These are phyloP conservation scores for Colletotrichum agaves DNA, from an alignment of 2,329 filamentous ascomycete species.

Conservation along the genomic window DNA sequence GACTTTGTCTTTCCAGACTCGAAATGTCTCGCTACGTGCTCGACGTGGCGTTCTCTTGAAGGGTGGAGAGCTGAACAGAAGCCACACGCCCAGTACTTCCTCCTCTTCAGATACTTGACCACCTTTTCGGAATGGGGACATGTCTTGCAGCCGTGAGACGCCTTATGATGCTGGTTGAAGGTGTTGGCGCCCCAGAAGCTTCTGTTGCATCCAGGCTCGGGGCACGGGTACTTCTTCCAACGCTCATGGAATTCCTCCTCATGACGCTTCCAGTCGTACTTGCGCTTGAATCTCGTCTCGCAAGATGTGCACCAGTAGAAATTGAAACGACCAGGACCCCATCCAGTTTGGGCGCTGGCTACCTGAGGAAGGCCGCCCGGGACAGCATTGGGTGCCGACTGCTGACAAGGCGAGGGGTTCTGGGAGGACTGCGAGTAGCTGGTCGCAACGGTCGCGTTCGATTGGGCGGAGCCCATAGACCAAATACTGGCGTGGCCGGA, in stretches of 20 bases:
- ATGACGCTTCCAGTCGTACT: slow-evolving; percentile 77
- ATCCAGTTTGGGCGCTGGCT: slow-evolving; percentile 38
- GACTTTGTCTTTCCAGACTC: slow-evolving; percentile 70
- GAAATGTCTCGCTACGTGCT: slow-evolving; percentile 76
- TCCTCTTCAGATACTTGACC: slow-evolving; percentile 70
- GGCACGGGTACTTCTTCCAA: slow-evolving; percentile 74
- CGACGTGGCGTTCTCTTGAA: slow-evolving; percentile 73
- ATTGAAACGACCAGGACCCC: slow-evolving; percentile 46
- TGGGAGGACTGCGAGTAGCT: slow-evolving; percentile 52
- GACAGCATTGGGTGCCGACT: slow-evolving; percentile 40
- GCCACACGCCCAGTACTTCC: slow-evolving; percentile 75
- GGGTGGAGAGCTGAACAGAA: slow-evolving; percentile 73
- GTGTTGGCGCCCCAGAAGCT: slow-evolving; percentile 76
- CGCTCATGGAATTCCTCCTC: slow-evolving; percentile 77
- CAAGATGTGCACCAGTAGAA: slow-evolving; percentile 68
- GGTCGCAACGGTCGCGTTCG: slow-evolving; percentile 43
- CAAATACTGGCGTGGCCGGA: slow-evolving; percentile 53
- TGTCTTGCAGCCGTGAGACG: slow-evolving; percentile 71
- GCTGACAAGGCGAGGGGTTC: slow-evolving; percentile 49
- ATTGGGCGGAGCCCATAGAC: slow-evolving; percentile 45
- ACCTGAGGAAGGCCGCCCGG: slow-evolving; percentile 34
- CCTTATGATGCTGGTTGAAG: slow-evolving; percentile 75
- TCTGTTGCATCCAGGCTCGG: slow-evolving; percentile 71
- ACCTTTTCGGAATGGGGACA: slow-evolving; percentile 74
- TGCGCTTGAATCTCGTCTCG: slow-evolving; percentile 74